A percentile compares a stretch with the other conserved stretches of the same genome.
Evolutionary conservation across 345 rosid species (phyloP).

Genomic region (Brassica incana): DNA sequence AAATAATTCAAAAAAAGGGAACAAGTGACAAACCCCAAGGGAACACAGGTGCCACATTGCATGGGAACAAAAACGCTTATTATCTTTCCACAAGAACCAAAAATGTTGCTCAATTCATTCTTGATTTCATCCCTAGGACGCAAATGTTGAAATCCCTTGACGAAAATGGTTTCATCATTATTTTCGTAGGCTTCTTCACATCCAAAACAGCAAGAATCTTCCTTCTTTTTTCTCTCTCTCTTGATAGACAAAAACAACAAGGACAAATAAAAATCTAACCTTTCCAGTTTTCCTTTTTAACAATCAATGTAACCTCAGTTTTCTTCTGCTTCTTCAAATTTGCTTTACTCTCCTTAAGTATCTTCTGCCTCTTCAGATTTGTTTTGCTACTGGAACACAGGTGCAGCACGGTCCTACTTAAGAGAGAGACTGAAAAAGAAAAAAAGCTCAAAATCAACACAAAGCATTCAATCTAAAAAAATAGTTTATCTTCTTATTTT

Average conservation of each 20-base stretch:
- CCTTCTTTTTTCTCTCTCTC: not conserved
- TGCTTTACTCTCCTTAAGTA: not conserved
- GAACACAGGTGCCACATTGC: not conserved
- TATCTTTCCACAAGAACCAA: not conserved
- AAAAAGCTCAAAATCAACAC: too few species aligned
- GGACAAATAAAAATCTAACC: not conserved
- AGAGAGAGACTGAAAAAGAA: not conserved
- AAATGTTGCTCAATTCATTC: not conserved
- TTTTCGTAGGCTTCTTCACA: not conserved
- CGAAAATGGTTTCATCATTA: not conserved
- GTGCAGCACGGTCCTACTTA: not conserved
- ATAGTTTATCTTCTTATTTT: not conserved
- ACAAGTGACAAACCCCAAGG: not conserved
- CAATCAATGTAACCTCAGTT: not conserved
- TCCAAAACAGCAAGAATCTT: not conserved
- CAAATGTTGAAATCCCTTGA: not conserved
- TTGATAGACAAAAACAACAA: not conserved
- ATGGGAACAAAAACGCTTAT: not conserved
- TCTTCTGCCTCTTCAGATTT: not conserved
- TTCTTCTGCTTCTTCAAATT: not conserved
- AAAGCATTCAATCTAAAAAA: not conserved
- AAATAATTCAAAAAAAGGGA: not conserved
- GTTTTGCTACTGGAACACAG: not conserved
- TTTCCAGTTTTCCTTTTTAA: too few species aligned
- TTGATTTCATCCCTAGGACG: not conserved